Evolutionary conservation across 192 early-diverging fungal species (phyloP), one percentile per base, ranked within the genome.

Genomic region (Coemansia sp.): DNA sequence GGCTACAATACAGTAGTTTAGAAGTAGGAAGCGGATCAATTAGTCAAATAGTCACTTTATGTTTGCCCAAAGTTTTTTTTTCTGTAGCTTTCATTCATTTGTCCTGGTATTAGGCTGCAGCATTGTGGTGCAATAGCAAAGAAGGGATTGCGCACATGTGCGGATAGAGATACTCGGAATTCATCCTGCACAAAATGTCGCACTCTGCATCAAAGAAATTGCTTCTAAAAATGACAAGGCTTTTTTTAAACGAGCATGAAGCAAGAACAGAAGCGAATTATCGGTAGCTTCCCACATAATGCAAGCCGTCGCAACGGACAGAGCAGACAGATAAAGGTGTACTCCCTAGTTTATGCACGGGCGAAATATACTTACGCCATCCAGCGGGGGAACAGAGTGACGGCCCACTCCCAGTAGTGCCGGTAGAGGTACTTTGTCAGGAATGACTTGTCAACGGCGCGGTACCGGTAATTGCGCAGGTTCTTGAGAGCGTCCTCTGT

Each of bases 361-460:
- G 22, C 27, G 12, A 10, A 38, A 30, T 27, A 58, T 62, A 91
- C 87, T 88, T 86, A 91, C 89, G 94, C 94, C 84, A 96, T 85
- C 92, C 92, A 96, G 65, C 88, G 74, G 15, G 94, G 94, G 69
- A 96, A 93, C 45, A 93, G 68, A 11, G 86, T 87, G 25, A 93
- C 87, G 15, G 87, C 86, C 84, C 88, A 90, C 66, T 90, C 90
- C 93, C 94, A 96, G 72, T 94, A 96, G 62, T 87, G 92, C 23
- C 71, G 80, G 22, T 94, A 80, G 24, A 96, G 75, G 65, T 93
- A 92, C 52, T 88, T 85, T 30, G 91, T 85, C 22, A 92, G 68
- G 38, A 85, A 86, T 14, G 91, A 93, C 83, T 92, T 86, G 76
- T 93, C 92, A 25, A 90, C 81, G 13, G 87, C 81, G 22, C 80